Base-by-base conservation (phyloP, 495 filamentous ascomycete species). In the Sabuloglossum arenarium region DNA sequence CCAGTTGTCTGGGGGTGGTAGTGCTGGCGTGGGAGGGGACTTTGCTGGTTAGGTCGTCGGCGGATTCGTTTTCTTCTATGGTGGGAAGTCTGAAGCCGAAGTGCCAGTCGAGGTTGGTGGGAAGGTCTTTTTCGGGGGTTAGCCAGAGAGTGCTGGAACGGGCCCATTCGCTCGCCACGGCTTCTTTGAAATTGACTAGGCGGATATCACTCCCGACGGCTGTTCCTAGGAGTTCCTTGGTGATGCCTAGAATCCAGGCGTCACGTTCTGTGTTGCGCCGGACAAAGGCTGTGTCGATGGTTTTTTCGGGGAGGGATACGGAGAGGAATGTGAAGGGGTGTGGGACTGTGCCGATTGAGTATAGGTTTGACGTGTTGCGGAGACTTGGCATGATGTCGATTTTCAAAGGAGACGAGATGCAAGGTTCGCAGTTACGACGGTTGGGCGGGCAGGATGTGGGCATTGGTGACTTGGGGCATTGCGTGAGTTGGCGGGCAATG, bases 381-480 rank as follows among this genome's bases (percentile, higher is more conserved):
- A 63, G 67, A 19, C 61, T 34, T 5, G 60, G 47, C 10, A n/a
- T n/a, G 61, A 55, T 1, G 62, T 58, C 24, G 57, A 29, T 47
- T 71, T 56, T 8, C 69, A 70, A 59, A 77, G 61, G 1, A 78
- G 73, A 29, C 76, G 76, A 62, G 56, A 78, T 74, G 68, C 91
- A 98, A 12, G 82, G 79, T 19, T 74, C 75, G 68, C 91, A 98
- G 28, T 76, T 73, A 0, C 69, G 78, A 0, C 68, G 60, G 65
- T 96, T 97, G 0, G 88, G 88, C 1, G 91, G 91, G 63, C 91
- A 98, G n/a, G 85, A 86, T 0, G 72, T 59, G 0, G 84, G 81
- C 3, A 84, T 69, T 0, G 88, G 85, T 0, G 78, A 78, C 9
- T 75, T 67, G 0, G 86, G 75, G 64, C 91, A 98, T 59, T 76